Conservation (phyloP, 2,329 filamentous ascomycete genomes). For the Cucurbitaria berberidis region DNA sequence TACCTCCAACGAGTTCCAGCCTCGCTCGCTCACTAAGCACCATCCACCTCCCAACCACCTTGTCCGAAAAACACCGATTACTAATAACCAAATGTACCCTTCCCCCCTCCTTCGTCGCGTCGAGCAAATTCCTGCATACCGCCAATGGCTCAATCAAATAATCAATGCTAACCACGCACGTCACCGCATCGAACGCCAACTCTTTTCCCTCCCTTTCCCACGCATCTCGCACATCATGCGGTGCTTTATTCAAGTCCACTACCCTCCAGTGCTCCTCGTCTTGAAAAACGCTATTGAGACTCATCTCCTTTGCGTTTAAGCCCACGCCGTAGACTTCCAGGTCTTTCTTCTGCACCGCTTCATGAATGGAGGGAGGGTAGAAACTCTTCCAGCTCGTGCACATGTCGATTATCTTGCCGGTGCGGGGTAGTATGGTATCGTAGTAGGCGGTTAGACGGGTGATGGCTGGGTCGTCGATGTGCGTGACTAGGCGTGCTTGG, state of each 20-base stretch:
- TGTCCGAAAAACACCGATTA: slow-evolving; percentile 62
- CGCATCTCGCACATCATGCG: slow-evolving; percentile 34
- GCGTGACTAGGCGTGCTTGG: slow-evolving; percentile 58
- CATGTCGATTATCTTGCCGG: slow-evolving; percentile 56
- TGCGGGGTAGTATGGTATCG: slow-evolving; percentile 48
- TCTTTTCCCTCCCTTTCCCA: slow-evolving; percentile 7
- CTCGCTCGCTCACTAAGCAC: slow-evolving; percentile 53
- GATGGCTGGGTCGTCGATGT: slow-evolving; percentile 61
- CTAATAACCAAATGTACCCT: slow-evolving; percentile 59
- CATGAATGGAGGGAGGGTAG: slow-evolving; percentile 47
- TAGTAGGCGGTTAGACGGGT: slow-evolving; percentile 55
- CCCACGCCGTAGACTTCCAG: slow-evolving; percentile 56
- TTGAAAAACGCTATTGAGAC: slow-evolving; percentile 46
- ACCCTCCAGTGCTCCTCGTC: slow-evolving; percentile 39
- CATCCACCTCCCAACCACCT: slow-evolving; percentile 59
- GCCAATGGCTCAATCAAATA: slow-evolving; percentile 57
- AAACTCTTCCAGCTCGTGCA: slow-evolving; percentile 60
- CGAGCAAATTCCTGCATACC: slow-evolving; percentile 52
- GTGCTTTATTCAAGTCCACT: slow-evolving; percentile 53
- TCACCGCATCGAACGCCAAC: slow-evolving; percentile 52
- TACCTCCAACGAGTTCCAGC: slow-evolving; percentile 56
- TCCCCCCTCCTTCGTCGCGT: slow-evolving; percentile 51
- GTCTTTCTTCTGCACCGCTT: slow-evolving; percentile 37
- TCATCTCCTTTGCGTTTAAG: slow-evolving; percentile 56
- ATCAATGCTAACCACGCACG: slow-evolving; percentile 60